phyloP scores from a whole-genome alignment of 1,284 basidiomycete species.

The Schizophyllum amplum region DNA sequence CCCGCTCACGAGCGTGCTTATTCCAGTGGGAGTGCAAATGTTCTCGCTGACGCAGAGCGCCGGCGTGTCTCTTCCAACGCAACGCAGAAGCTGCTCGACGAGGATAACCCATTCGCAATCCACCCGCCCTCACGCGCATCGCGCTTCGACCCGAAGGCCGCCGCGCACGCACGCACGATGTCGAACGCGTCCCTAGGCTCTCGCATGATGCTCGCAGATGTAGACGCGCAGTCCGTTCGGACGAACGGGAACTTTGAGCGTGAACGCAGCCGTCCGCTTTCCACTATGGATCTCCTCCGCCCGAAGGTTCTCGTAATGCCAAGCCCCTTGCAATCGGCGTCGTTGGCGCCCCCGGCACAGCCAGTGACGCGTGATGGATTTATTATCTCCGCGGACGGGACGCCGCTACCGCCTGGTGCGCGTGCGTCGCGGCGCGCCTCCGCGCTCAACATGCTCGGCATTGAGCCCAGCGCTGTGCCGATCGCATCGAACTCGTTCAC shows the following conservation, averaged over 20 bases:
- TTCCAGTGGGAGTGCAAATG: slow-evolving; percentile 41
- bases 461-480: slow-evolving; percentile 26
- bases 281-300: slow-evolving; percentile 69
- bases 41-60: slow-evolving; percentile 26
- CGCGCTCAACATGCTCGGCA: slow-evolving; percentile 23
- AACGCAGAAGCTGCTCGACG: slow-evolving; percentile 26
- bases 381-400: slow-evolving; percentile 51
- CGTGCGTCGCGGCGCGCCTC: slow-evolving; percentile 44
- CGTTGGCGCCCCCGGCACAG: slow-evolving; percentile 23
- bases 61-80: slow-evolving; percentile 16
- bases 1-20: slow-evolving; percentile 31
- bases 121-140: slow-evolving; percentile 56
- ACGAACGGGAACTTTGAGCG: slow-evolving; percentile 24
- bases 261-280: slow-evolving; percentile 48
- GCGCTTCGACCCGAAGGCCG: slow-evolving; percentile 63
- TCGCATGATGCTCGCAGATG: slow-evolving; percentile 51
- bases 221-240: slow-evolving; percentile 19
- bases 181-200: slow-evolving; percentile 64
- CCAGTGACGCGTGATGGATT: slow-evolving; percentile 47
- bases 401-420: slow-evolving; percentile 62
- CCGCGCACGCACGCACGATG: slow-evolving; percentile 47
- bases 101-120: slow-evolving; percentile 55
- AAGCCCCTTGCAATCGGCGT: slow-evolving; percentile 60
- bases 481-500: slow-evolving; percentile 63
- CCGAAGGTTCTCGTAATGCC: slow-evolving; percentile 83